These are phyloP conservation scores for Aphanoascus verrucosus DNA, from an alignment of 2,329 filamentous ascomycete genomes.

Conservation along the genomic window DNA sequence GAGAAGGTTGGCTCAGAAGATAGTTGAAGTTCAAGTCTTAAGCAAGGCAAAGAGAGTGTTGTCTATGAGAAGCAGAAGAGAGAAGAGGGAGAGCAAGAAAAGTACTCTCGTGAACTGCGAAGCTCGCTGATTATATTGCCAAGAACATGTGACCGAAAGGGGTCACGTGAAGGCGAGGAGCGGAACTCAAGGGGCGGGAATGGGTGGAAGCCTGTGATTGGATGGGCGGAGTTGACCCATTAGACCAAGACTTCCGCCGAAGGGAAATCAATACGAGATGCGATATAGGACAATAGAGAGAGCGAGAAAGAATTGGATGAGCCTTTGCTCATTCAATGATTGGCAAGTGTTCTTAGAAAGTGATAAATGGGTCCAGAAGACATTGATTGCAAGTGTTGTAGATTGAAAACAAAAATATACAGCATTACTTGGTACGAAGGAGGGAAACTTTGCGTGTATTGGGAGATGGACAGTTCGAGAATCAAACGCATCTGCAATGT, in stretches of 20 bases:
- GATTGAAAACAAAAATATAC: not conserved
- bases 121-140: constrained; percentile 34
- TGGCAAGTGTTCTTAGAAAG: not conserved
- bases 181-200: constrained; percentile 14
- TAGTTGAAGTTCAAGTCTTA: not conserved
- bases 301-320: not conserved
- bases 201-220: constrained; percentile 2
- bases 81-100: constrained; percentile 18
- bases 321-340: not conserved
- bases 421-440: constrained; percentile 6
- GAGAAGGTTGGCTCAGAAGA: not conserved
- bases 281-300: constrained; percentile 17
- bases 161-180: constrained; percentile 30
- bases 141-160: constrained; percentile 19
- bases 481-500: not conserved
- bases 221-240: constrained; percentile 9
- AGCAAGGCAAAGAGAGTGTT: not conserved
- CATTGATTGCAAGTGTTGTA: constrained; percentile 17
- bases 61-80: constrained; percentile 12
- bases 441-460: not conserved
- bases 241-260: constrained; percentile 8
- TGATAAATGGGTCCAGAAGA: not conserved
- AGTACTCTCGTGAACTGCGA: constrained; percentile 7
- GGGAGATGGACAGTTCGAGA: not conserved
- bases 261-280: not conserved